Evolutionary conservation across 805 yeast species (phyloP), one percentile per base, ranked within the genome.

Genomic region (Pichia pseudocactophila): DNA sequence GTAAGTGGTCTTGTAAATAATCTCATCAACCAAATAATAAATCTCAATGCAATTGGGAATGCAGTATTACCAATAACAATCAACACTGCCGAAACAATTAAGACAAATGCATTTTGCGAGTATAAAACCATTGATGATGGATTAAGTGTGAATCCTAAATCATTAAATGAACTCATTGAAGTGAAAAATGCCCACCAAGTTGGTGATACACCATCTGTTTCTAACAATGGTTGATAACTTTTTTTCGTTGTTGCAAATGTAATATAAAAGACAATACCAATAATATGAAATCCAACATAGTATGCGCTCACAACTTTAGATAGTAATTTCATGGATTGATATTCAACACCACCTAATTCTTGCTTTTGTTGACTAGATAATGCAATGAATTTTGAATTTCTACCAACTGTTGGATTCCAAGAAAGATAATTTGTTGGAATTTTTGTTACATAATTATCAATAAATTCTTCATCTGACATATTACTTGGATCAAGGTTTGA

Each of bases 331-430:
- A 85, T 71, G 0, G 99, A 87, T 35, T 97, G 73, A 58, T 92
- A 92, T 57, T 92, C 99, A 13, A 92, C 96, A 39, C 98, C 99
- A 31, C 98, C 99, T 31, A 92, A 65, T 59, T 92, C 99, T 45
- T 84, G 94, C 54, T 86, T 88, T 59, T 92, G 97, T 19, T 73
- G 80, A 30, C 79, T 85, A 3, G 86, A 77, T 34, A 92, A 61
- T 13, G 82, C 82, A 2, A 87, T 82, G 67, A 92, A 92, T 0
- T 89, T 81, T 0, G 97, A 90, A 61, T 92, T 92, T 60, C 97
- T 74, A 10, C 96, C 97, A 30, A 92, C 73, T 0, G 92, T 84
- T 2, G 97, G 97, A 27, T 73, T 74, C 86, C 95, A 88, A 0
- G 97, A 88, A 19, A 90, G 65, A 53, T 89, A 92, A 44, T 74